Base-by-base conservation (phyloP, 2,329 filamentous ascomycete genomes). In the Fusarium camptoceras region DNA sequence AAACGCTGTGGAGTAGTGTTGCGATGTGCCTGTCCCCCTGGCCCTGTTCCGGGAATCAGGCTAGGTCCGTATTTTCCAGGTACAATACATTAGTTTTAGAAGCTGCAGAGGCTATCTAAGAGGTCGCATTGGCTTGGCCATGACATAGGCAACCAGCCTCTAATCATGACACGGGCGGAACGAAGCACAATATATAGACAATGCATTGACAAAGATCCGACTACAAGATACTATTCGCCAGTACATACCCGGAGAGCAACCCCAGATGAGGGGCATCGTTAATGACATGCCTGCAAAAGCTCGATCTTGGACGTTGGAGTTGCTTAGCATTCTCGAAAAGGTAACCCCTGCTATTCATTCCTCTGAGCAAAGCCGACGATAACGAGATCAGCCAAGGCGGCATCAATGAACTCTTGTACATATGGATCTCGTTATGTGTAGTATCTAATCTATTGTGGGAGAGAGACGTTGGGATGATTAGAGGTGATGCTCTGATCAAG, bases 1-100 rank as follows among this genome's bases (percentile, higher is more conserved):
- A 75, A 75, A 75, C 73, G 44, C 16, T 48, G 70, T 72, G 72
- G 73, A 54, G 71, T 57, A 51, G 31, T 22, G 50, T 55, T 57
- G 58, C 54, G 53, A 60, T 62, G 48, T 50, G 28, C 42, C n/a
- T n/a, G n/a, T n/a, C n/a, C 53, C 61, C 58, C 55, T 57, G 42
- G 62, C 53, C 66, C 49, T 34, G 67, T 31, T 53, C 60, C 55
- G 49, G 46, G 66, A 39, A 24, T 47, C 56, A 20, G 46, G 57
- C 50, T 71, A 44, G 57, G 47, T 71, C 68, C 64, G 41, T 57
- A 68, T 49, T 69, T 42, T 46, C 61, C 63, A 66, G 55, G 63
- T 55, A 66, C 55, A 31, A 55, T 55, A 66, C 62, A 60, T 66
- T 66, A 66, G 63, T 41, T 37, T 61, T 34, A 47, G 25, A 64